Conservation (phyloP, 2,329 filamentous ascomycete species). For the Phaeomoniella chlamydospora region DNA sequence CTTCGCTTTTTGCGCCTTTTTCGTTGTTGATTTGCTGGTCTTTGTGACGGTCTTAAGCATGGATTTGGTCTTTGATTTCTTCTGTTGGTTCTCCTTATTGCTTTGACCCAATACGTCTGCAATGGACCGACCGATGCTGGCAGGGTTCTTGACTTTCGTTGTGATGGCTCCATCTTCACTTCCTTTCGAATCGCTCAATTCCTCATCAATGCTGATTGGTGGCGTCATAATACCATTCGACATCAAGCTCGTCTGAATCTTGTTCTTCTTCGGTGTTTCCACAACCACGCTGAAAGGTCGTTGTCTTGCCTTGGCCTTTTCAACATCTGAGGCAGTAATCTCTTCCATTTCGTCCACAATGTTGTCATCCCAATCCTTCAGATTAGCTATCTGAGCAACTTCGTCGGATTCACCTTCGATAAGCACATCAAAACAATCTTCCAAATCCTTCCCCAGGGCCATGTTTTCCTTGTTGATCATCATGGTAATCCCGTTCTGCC, state of each 20-base stretch:
- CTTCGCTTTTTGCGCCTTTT: conserved; percentile 2
- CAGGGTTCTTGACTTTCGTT: conserved; percentile 8
- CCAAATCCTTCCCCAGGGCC: conserved; percentile 69
- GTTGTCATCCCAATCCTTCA: conserved; percentile 43
- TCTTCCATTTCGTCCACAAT: conserved; percentile 24
- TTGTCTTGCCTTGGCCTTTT: conserved; percentile 23
- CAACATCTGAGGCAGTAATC: conserved; percentile 28
- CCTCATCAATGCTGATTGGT: conserved; percentile 21
- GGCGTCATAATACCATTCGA: conserved; percentile 25
- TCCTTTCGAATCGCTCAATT: conserved; percentile 5
- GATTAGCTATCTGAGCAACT: conserved; percentile 58
- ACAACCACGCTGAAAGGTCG: conserved; percentile 22
- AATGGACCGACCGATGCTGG: conserved; percentile 9
- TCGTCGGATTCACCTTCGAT: conserved; percentile 79
- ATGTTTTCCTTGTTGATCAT: conserved; percentile 90
- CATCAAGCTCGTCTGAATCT: conserved; percentile 7
- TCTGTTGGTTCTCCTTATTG: conserved; percentile 8
- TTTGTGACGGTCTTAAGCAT: background rate
- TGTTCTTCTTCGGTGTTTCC: conserved; percentile 20
- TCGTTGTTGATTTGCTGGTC: conserved; percentile 2
- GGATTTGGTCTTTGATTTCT: conserved; percentile 2
- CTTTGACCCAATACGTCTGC: conserved; percentile 8
- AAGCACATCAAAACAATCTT: conserved; percentile 85
- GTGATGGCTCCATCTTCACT: conserved; percentile 16
- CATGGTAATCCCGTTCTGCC: conserved; percentile 71